Percentiles rank a stretch among this genome's conserved stretches.
These are phyloP conservation scores for Tilletia caries DNA, from an alignment of 1,284 basidiomycete genomes.

Conservation along the genomic window DNA sequence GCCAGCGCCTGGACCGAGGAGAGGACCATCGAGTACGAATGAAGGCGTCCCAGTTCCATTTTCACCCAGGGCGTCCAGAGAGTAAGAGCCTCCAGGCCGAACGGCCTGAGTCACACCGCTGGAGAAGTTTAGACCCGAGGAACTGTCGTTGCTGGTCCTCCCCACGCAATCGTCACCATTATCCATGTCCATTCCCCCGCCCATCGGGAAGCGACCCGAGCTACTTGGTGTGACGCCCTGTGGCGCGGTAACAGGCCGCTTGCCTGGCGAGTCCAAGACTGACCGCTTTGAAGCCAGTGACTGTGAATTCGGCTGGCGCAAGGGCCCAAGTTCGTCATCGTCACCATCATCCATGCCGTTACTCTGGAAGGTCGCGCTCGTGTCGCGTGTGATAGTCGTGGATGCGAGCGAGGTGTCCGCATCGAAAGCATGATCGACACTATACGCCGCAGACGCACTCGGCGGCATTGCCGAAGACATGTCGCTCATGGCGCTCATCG, in stretches of 20 bases:
- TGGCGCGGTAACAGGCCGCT: neutral
- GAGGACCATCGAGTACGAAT: slow-evolving; percentile 1
- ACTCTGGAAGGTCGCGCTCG: neutral
- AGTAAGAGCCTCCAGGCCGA: neutral
- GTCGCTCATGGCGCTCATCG: neutral
- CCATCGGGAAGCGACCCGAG: neutral
- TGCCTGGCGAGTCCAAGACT: neutral
- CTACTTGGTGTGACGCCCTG: neutral
- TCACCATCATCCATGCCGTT: neutral
- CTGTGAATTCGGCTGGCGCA: neutral
- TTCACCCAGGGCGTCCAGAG: too few species aligned
- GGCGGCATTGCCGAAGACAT: slow-evolving; percentile 16
- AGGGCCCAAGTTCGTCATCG: neutral
- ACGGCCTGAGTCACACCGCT: slow-evolving; percentile 1
- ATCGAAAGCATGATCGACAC: neutral
- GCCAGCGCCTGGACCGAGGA: neutral
- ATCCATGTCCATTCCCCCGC: neutral
- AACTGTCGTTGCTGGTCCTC: neutral
- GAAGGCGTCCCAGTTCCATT: neutral
- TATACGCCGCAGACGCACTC: slow-evolving; percentile 29
- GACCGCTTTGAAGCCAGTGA: neutral
- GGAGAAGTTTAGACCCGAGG: slow-evolving; percentile 1
- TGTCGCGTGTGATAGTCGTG: slow-evolving; percentile 9
- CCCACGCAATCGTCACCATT: neutral
- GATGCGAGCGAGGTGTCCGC: neutral